phyloP scores from a whole-genome alignment of 2,329 filamentous ascomycete species.

The Trichoderma hamatum region DNA sequence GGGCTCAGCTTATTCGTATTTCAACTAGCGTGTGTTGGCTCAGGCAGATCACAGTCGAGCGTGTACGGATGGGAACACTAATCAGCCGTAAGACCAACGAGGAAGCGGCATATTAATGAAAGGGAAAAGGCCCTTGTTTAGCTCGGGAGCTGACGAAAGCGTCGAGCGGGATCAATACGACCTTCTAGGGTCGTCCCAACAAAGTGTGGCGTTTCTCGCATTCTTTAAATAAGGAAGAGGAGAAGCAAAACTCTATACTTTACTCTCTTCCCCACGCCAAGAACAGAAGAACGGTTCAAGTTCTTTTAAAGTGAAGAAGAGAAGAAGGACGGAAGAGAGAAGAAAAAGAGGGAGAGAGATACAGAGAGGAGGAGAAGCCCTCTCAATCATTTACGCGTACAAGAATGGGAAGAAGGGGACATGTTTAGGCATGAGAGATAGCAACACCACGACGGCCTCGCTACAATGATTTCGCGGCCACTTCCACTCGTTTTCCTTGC shows the following conservation, averaged over 20 bases:
- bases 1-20: not conserved
- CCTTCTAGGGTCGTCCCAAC: not conserved
- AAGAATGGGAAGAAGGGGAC: not conserved
- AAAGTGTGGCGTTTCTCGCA: not conserved
- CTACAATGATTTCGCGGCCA: conserved; percentile 4
- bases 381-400: not conserved
- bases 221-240: not conserved
- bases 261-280: not conserved
- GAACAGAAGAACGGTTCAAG: not conserved
- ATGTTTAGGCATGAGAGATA: not conserved
- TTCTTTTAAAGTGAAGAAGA: not conserved
- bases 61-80: not conserved
- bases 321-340: not conserved
- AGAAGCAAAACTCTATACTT: not conserved
- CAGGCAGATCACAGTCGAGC: not conserved
- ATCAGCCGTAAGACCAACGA: not conserved
- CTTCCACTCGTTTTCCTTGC: conserved; percentile 15
- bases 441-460: not conserved
- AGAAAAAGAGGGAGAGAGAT: not conserved
- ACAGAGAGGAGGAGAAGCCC: not conserved
- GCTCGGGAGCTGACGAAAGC: not conserved
- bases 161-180: not conserved
- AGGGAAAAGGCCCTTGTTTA: not conserved
- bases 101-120: not conserved
- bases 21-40: not conserved